Base-by-base conservation (phyloP, 1,284 basidiomycete genomes). In the Cutaneotrichosporon spelunceum region DNA sequence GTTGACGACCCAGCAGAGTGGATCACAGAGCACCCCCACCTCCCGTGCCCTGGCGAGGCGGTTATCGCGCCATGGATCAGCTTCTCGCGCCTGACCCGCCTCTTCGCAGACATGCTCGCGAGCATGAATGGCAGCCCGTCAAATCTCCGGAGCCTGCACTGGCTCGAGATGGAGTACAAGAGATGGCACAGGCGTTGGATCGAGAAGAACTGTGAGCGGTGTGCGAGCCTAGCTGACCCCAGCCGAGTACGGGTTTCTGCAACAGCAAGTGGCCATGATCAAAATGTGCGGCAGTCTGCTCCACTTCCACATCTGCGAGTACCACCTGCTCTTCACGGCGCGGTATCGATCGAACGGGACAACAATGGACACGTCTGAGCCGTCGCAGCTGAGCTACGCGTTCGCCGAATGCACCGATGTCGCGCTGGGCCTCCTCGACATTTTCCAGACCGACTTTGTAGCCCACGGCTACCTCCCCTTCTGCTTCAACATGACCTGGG, bases 151-250 rank as follows among this genome's bases (percentile, higher is more conserved):
- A 64, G 68, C 52, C 59, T 72, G 23, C 65, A 70, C 39, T 67
- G 68, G 61, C 54, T 69, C 23, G 69, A 71, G 57, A 61, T 66
- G 45, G 71, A 72, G 47, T 68, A 53, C 42, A 67, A 67, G 36
- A 59, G 65, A 2, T 74, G 72, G 71, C 57, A 66, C 21, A 61
- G 62, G 36, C 56, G 62, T 26, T 75, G 72, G 72, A 62, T 75
- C 21, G 64, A 63, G 24, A 52, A 66, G 39, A 64, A 63, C 44
- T 26, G 71, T 72, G 53, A 61, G 71, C 44, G 27, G 27, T 11
- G 10, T 14, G 16, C 9, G 19, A 13, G 7, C 11, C 59, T 60
- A 27, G 57, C 62, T 16, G 48, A 50, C 14, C 8, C 4, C 52
- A 66, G 66, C 53, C 44, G 64, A 64, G 44, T 61, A 64, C 57